phyloP scores from a whole-genome alignment of 768 basidiomycete genomes.

The Candolleomyces aberdarensis region DNA sequence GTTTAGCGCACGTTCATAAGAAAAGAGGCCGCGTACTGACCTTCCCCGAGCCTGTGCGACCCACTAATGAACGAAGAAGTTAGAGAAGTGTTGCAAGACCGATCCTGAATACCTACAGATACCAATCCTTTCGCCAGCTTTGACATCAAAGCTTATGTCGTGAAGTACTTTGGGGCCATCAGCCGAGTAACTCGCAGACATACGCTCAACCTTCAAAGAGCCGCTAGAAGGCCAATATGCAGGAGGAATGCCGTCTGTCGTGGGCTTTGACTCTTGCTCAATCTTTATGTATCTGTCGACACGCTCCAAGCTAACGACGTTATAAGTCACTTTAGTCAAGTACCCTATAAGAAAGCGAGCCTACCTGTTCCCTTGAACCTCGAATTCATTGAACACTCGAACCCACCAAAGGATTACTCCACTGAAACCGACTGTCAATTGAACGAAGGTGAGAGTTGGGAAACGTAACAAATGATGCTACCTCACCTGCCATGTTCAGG shows the following conservation, averaged over 20 bases:
- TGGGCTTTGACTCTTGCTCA: constrained; percentile 50
- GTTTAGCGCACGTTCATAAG: too few relatives aligned
- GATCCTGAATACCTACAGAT: constrained; percentile 30
- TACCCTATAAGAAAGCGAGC: not conserved
- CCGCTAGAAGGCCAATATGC: constrained; percentile 68
- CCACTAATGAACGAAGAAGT: constrained; percentile 23
- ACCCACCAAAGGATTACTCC: constrained; percentile 52
- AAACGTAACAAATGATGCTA: too few relatives aligned
- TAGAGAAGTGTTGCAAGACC: not conserved
- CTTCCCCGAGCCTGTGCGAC: constrained; percentile 41
- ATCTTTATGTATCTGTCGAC: constrained; percentile 61
- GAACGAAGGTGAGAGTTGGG: not conserved
- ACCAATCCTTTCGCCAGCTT: constrained; percentile 54
- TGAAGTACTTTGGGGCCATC: constrained; percentile 52
- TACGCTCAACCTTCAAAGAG: constrained; percentile 46
- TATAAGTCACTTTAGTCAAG: not conserved
- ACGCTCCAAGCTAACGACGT: constrained; percentile 48
- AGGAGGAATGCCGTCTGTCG: constrained; percentile 43
- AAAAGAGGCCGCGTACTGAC: constrained; percentile 9
- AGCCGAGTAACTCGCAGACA: constrained; percentile 55
- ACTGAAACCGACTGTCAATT: constrained; percentile 45
- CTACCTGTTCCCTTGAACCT: constrained; percentile 31
- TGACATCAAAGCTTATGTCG: constrained; percentile 44
- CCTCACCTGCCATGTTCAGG: constrained; percentile 47
- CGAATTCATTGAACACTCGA: constrained; percentile 38